Conservation (phyloP, 768 basidiomycete genomes). For the Serendipita sp. region DNA sequence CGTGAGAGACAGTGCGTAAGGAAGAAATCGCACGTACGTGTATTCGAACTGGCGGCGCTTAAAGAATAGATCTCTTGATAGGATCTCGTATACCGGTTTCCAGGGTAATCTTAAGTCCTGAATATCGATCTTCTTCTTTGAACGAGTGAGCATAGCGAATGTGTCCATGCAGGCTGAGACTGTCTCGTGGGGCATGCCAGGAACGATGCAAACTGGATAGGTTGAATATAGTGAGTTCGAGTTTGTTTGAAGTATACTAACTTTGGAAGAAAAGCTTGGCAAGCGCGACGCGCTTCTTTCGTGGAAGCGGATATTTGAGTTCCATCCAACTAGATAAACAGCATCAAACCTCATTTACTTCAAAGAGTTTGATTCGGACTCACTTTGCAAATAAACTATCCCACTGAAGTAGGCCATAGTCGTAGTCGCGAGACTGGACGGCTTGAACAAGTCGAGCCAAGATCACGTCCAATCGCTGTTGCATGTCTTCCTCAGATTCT, state of each 20-base stretch:
- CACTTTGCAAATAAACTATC: slow-evolving; percentile 61
- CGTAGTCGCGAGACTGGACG: slow-evolving; percentile 67
- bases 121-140: slow-evolving; percentile 59
- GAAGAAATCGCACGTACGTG: slow-evolving; percentile 29
- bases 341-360: neutral
- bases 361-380: slow-evolving; percentile 22
- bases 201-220: slow-evolving; percentile 37
- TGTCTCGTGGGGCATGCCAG: slow-evolving; percentile 57
- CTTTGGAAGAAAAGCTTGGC: slow-evolving; percentile 63
- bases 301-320: slow-evolving; percentile 78
- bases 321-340: slow-evolving; percentile 45
- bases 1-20: neutral
- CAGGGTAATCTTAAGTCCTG: slow-evolving; percentile 71
- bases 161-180: slow-evolving; percentile 52
- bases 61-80: slow-evolving; percentile 62
- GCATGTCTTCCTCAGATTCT: slow-evolving; percentile 62
- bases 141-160: slow-evolving; percentile 41
- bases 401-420: slow-evolving; percentile 67
- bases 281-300: slow-evolving; percentile 55
- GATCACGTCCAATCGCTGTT: slow-evolving; percentile 60
- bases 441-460: slow-evolving; percentile 41
- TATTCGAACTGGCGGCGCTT: slow-evolving; percentile 63
- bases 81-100: slow-evolving; percentile 59
- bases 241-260: neutral
- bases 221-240: neutral